Evolutionary conservation across 2,329 filamentous ascomycete genomes (phyloP), one percentile per base, ranked within the genome.

Genomic region (Thelonectria rubi): DNA sequence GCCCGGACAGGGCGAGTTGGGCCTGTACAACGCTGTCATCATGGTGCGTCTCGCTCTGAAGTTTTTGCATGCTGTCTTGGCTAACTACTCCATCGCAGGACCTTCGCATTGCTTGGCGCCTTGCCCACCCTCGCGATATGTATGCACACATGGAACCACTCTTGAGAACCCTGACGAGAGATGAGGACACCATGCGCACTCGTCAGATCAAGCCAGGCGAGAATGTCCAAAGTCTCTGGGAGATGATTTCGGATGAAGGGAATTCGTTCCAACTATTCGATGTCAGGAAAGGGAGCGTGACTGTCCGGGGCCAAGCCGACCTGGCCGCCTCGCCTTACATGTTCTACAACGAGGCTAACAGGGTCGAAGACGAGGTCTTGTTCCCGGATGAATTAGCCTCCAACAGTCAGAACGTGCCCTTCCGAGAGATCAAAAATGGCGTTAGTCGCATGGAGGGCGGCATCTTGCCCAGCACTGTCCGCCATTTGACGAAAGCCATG

Each of bases 321-420:
- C 1, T 65, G 10, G 47, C 43, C 5, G 11, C 26, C 3, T 56
- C 51, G 0, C 59, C 60, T 1, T 73, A 73, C 48, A 52, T 68
- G 49, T 74, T 73, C 55, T 74, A 74, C 48, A 74, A 67, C 54
- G 46, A 68, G 7, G 68, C 58, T 11, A 69, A 72, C 17, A 48
- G 46, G 2, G 60, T 45, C 3, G 71, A 74, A 42, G 72, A 74
- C 9, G 55, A 43, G 2, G 48, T 74, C 6, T 32, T 74, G 14
- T 74, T 74, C 10, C 70, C 71, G 0, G 66, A 73, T 5, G 72
- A 74, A 24, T 20, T 63, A 0, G 45, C 6, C 3, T 58, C 63
- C 1, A 48, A 63, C 1, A 70, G 47, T 15, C 42, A 64, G 7
- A 67, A 24, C 2, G 61, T 63, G 3, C 60, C 65, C 1, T 74